A percentile compares a stretch with the other conserved stretches of the same genome.
phyloP scores from a whole-genome alignment of 2,329 filamentous ascomycete genomes.

The Ophiocordyceps sinensis region DNA sequence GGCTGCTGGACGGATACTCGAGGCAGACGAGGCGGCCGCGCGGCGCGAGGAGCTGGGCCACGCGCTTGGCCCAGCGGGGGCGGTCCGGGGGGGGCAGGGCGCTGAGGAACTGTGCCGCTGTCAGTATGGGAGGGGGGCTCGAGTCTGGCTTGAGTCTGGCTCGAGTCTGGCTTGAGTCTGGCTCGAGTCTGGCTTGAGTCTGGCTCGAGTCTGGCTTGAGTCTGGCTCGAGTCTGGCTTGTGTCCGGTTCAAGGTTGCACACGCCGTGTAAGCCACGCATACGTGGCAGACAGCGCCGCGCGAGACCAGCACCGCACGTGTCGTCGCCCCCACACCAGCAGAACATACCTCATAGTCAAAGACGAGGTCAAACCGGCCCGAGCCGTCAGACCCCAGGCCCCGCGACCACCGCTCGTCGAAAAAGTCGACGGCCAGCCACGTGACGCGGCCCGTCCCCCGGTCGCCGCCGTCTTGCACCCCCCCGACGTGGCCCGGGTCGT shows the following conservation, averaged over 20 bases:
- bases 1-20: constrained; percentile 67
- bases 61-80: constrained; percentile 37
- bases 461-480: too few relatives aligned
- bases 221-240: too few relatives aligned
- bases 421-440: constrained; percentile 51
- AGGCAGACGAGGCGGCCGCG: constrained; percentile 46
- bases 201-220: too few relatives aligned
- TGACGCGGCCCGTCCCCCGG: constrained; percentile 34
- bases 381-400: constrained; percentile 22
- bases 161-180: too few relatives aligned
- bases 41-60: constrained; percentile 32
- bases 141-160: too few relatives aligned
- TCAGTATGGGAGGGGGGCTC: too few relatives aligned
- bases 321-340: background rate
- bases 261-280: too few relatives aligned
- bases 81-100: constrained; percentile 41
- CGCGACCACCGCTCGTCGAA: constrained; percentile 45
- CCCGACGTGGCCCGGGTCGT: constrained; percentile 34
- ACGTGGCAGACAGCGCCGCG: background rate
- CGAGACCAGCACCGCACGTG: background rate
- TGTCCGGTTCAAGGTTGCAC: too few relatives aligned
- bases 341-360: constrained; percentile 46
- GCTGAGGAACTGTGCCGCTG: constrained; percentile 40
- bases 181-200: too few relatives aligned
- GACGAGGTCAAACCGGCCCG: constrained; percentile 47